Conservation (phyloP, 2,329 filamentous ascomycete species). For the Ascochyta viciae-villosae region DNA sequence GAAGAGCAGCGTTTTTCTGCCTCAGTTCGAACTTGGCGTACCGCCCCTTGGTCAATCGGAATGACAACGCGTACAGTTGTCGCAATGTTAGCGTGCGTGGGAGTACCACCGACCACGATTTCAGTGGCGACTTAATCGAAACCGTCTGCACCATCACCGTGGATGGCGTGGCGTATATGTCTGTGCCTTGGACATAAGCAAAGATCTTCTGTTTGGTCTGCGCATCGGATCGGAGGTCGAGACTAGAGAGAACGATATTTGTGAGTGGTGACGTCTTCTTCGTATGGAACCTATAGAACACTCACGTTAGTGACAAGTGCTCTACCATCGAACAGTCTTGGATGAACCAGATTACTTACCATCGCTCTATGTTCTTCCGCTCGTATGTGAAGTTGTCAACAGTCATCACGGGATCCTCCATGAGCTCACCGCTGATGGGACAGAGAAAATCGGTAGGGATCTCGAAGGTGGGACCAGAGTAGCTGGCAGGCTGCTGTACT, state of each 20-base stretch:
- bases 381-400: conserved; percentile 45
- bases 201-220: background rate
- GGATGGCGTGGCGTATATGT: background rate
- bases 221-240: conserved; percentile 28
- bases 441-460: conserved; percentile 38
- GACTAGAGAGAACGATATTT: conserved; percentile 32
- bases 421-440: conserved; percentile 43
- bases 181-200: background rate
- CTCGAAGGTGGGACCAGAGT: conserved; percentile 18
- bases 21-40: conserved; percentile 18
- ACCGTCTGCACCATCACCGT: background rate
- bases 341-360: background rate
- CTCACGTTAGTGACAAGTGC: background rate
- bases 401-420: conserved; percentile 46
- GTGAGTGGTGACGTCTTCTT: conserved; percentile 43
- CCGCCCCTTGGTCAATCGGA: conserved; percentile 17
- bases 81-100: conserved; percentile 2
- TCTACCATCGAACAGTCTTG: background rate
- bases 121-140: conserved; percentile 22
- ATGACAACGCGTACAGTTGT: conserved; percentile 19
- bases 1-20: conserved; percentile 4
- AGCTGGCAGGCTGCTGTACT: background rate
- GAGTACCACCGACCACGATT: conserved; percentile 15
- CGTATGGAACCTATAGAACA: conserved; percentile 37
- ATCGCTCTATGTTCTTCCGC: conserved; percentile 43